Evolutionary conservation across 768 basidiomycete genomes (phyloP).

Genomic region (Rickenella mellea): DNA sequence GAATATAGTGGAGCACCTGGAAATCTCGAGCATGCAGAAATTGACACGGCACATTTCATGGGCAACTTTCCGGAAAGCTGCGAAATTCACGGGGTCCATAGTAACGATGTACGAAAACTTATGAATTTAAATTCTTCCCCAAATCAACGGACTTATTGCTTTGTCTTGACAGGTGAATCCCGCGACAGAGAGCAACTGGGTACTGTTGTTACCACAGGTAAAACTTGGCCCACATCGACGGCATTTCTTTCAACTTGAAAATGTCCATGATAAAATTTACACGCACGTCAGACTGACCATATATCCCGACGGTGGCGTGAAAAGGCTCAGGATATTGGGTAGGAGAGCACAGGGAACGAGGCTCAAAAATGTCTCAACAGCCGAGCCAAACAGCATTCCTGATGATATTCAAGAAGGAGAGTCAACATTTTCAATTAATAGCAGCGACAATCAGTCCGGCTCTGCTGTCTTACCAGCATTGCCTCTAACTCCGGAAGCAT

Average conservation of each 20-base stretch:
- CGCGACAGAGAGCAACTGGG: slow-evolving; percentile 51
- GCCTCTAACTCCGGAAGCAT: slow-evolving; percentile 77
- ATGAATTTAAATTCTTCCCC: slow-evolving; percentile 16
- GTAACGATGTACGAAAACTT: slow-evolving; percentile 21
- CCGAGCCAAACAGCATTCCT: slow-evolving; percentile 1
- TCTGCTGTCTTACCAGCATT: slow-evolving; percentile 38
- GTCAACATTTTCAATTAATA: not conserved
- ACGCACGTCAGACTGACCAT: slow-evolving; percentile 87
- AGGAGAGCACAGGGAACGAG: slow-evolving; percentile 25
- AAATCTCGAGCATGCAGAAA: slow-evolving; percentile 64
- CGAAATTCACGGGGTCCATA: slow-evolving; percentile 56
- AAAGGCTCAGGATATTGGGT: slow-evolving; percentile 81
- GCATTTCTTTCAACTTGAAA: slow-evolving; percentile 80
- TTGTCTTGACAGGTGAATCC: slow-evolving; percentile 11
- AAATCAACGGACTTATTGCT: no score
- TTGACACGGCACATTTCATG: slow-evolving; percentile 93
- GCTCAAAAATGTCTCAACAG: slow-evolving; percentile 4
- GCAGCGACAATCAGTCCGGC: not conserved
- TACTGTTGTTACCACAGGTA: slow-evolving; percentile 58
- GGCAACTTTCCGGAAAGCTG: slow-evolving; percentile 92
- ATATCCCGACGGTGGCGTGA: slow-evolving; percentile 91
- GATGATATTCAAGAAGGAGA: not conserved
- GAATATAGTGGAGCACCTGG: slow-evolving; percentile 62
- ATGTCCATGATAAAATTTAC: slow-evolving; percentile 45
- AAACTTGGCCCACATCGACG: slow-evolving; percentile 84